Evolutionary conservation across 2,329 filamentous ascomycete species (phyloP).

Genomic region (Colletotrichum sp.): DNA sequence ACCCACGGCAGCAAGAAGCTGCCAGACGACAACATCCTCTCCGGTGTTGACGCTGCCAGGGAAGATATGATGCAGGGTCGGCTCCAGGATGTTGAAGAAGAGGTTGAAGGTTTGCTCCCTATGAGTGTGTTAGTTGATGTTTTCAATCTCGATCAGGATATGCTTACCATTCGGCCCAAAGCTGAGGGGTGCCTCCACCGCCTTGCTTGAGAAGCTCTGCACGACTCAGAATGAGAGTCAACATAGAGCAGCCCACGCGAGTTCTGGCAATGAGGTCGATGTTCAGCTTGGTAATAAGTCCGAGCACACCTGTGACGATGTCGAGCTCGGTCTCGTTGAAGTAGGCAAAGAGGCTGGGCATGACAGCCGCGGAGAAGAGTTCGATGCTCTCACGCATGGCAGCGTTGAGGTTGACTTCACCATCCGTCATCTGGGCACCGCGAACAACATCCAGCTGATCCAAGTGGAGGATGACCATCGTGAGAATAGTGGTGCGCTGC

Average conservation of each 20-base stretch:
- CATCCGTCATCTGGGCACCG: conserved; percentile 75
- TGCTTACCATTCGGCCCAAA: conserved; percentile 79
- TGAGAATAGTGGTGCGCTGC: conserved; percentile 92
- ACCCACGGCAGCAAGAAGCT: conserved; percentile 93
- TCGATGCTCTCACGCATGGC: conserved; percentile 90
- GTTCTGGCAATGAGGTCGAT: conserved; percentile 85
- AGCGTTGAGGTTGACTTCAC: conserved; percentile 74
- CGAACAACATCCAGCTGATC: conserved; percentile 91
- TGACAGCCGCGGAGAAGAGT: conserved; percentile 84
- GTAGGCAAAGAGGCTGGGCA: conserved; percentile 88
- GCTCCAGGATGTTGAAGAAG: conserved; percentile 88
- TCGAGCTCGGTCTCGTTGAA: conserved; percentile 89
- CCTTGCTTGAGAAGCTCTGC: conserved; percentile 92
- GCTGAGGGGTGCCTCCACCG: conserved; percentile 69
- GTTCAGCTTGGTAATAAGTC: conserved; percentile 83
- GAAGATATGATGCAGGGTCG: conserved; percentile 84
- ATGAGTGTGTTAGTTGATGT: neutral
- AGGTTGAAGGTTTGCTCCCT: conserved; percentile 81
- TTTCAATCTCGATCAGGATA: conserved; percentile 27
- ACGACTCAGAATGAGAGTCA: conserved; percentile 93
- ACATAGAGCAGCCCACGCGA: conserved; percentile 84
- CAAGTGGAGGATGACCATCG: conserved; percentile 93
- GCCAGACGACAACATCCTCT: conserved; percentile 97
- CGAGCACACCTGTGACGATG: conserved; percentile 89
- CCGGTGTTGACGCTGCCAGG: conserved; percentile 87